Percentiles rank a stretch among this genome's conserved stretches.
phyloP scores from a whole-genome alignment of 1,284 basidiomycete genomes.

The Ceratorhiza oryzae-sativae region DNA sequence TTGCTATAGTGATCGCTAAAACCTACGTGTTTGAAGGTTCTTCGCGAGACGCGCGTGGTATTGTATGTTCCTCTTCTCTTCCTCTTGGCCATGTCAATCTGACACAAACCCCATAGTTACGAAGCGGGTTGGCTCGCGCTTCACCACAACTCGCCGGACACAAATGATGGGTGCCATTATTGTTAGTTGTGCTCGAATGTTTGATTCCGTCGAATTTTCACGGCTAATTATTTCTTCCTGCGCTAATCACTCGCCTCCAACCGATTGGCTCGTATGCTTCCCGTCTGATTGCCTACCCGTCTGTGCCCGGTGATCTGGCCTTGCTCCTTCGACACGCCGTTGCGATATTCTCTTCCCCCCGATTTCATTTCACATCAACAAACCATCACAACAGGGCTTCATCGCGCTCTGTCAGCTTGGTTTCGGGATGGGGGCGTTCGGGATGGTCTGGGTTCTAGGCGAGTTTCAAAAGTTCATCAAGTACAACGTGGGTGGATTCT shows the following conservation, averaged over 20 bases:
- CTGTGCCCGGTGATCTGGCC: no score
- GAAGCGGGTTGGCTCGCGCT: conserved; percentile 24
- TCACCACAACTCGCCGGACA: conserved; percentile 47
- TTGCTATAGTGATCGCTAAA: conserved; percentile 21
- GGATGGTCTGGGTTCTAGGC: conserved; percentile 41
- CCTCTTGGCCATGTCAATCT: background rate
- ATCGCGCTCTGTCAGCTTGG: conserved; percentile 9
- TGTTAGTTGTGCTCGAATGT: conserved; percentile 41
- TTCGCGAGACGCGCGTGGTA: conserved; percentile 50
- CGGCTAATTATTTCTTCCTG: conserved; percentile 1
- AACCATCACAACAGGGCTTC: conserved; percentile 13
- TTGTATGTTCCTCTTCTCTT: conserved; percentile 43
- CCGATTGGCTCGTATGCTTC: no score
- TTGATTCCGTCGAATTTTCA: conserved; percentile 6
- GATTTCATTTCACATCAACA: no score
- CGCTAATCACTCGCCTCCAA: background rate
- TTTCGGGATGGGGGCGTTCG: conserved; percentile 21
- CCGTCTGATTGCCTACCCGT: no score
- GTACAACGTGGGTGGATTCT: conserved; percentile 45
- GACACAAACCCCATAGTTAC: conserved; percentile 6
- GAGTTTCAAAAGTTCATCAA: conserved; percentile 44
- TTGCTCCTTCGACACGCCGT: no score
- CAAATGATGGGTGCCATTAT: conserved; percentile 48
- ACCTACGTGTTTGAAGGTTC: conserved; percentile 46
- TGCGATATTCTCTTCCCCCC: no score